phyloP scores from a whole-genome alignment of 768 basidiomycete species.

The Fomitopsis serialis region DNA sequence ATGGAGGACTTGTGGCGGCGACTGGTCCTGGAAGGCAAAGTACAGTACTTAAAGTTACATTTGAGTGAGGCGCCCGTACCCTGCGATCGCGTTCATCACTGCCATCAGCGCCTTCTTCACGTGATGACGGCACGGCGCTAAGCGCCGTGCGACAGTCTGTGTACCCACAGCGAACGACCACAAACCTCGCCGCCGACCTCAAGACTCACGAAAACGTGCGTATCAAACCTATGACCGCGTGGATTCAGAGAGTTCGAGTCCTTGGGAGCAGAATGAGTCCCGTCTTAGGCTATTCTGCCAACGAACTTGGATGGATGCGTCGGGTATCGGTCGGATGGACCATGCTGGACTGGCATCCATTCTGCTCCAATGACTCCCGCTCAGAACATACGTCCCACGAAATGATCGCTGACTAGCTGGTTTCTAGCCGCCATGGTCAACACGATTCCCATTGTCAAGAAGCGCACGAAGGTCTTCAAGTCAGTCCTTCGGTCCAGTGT shows the following conservation, averaged over 20 bases:
- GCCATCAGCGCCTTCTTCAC: neutral
- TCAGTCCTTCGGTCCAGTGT: constrained; percentile 31
- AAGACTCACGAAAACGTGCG: constrained; percentile 51
- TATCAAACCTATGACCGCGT: constrained; percentile 22
- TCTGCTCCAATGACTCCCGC: neutral
- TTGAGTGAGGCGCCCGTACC: no score
- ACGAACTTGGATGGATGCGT: constrained; percentile 18
- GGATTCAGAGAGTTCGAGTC: constrained; percentile 8
- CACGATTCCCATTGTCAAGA: constrained; percentile 85
- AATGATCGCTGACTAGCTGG: constrained; percentile 4
- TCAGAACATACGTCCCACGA: neutral
- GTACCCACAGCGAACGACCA: neutral
- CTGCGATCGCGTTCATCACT: no score
- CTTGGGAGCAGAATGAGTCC: constrained; percentile 13
- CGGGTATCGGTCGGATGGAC: constrained; percentile 17
- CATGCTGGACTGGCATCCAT: constrained; percentile 1
- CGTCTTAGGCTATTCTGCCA: constrained; percentile 3
- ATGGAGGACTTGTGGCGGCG: no score
- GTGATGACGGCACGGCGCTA: neutral
- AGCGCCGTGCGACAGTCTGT: neutral
- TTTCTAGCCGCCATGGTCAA: constrained; percentile 40
- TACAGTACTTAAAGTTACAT: no score
- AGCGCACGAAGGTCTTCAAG: constrained; percentile 98
- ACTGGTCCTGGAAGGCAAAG: no score
- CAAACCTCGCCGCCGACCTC: constrained; percentile 35